Percentiles rank a stretch among this genome's conserved stretches.
Conservation (phyloP, 2,329 filamentous ascomycete genomes). For the Pseudogymnoascus verrucosus region DNA sequence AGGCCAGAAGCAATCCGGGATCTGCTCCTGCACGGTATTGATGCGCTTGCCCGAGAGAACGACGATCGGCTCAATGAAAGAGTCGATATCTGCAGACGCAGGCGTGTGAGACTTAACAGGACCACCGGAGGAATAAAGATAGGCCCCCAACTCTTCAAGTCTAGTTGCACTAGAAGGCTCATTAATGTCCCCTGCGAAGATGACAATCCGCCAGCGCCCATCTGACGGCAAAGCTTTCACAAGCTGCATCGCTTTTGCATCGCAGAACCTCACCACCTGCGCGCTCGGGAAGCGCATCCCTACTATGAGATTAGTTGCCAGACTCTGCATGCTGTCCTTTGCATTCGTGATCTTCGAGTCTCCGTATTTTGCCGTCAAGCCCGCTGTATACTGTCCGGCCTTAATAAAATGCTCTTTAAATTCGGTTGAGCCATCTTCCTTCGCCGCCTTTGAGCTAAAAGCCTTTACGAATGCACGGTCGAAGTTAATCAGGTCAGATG, state of each 20-base stretch:
- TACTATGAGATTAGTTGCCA: constrained; percentile 36
- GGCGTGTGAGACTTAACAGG: constrained; percentile 38
- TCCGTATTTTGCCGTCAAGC: constrained; percentile 47
- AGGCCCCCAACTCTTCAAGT: constrained; percentile 33
- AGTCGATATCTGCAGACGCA: constrained; percentile 37
- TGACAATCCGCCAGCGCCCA: constrained; percentile 43
- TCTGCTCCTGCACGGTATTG: constrained; percentile 41
- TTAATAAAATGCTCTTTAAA: constrained; percentile 51
- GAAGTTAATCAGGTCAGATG: constrained; percentile 52
- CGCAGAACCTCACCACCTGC: constrained; percentile 51
- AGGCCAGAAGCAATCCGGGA: constrained; percentile 50
- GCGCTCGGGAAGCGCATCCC: constrained; percentile 51
- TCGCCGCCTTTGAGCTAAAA: constrained; percentile 37
- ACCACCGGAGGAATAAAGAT: constrained; percentile 33
- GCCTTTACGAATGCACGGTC: constrained; percentile 46
- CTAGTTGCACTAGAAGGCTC: constrained; percentile 21
- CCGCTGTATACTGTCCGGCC: constrained; percentile 52
- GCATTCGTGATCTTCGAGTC: constrained; percentile 39
- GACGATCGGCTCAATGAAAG: constrained; percentile 49
- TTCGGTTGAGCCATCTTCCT: constrained; percentile 23
- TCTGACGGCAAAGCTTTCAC: constrained; percentile 42
- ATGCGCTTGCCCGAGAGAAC: constrained; percentile 42
- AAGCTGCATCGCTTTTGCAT: constrained; percentile 49
- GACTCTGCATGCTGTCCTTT: constrained; percentile 25
- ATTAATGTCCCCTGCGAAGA: constrained; percentile 39